phyloP scores from a whole-genome alignment of 106 monocot species.

The Dendrobium nobile region DNA sequence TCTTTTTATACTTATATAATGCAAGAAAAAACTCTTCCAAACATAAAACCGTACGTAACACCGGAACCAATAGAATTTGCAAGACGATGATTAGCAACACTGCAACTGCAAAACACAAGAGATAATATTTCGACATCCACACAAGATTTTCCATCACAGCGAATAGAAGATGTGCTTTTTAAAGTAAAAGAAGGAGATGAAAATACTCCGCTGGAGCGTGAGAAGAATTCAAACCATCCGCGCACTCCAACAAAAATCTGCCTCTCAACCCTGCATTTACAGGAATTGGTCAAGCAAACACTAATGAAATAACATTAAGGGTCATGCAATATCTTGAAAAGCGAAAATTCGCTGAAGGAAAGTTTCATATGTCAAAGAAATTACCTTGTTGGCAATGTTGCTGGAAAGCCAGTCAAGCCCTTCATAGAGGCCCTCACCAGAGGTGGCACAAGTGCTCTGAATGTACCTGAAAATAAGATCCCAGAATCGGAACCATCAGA shows the following conservation, averaged over 20 bases:
- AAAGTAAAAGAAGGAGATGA: background rate
- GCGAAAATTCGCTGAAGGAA: background rate
- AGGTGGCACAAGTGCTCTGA: slow-evolving; percentile 21
- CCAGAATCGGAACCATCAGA: too few species aligned
- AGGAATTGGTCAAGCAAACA: background rate
- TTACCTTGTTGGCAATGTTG: slow-evolving; percentile 26
- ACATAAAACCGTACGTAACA: too few species aligned
- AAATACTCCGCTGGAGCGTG: background rate
- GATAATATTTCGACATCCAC: background rate
- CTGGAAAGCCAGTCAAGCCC: slow-evolving; percentile 23
- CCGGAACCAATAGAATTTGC: too few species aligned
- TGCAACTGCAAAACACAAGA: too few species aligned
- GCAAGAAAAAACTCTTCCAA: too few species aligned
- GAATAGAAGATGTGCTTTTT: background rate
- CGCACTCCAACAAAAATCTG: background rate
- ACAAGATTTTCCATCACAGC: background rate
- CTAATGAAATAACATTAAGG: background rate
- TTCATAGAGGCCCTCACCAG: slow-evolving; percentile 18
- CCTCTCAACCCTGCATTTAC: background rate
- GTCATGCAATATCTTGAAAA: too few species aligned
- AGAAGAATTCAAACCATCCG: background rate
- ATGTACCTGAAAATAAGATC: slow-evolving; percentile 11
- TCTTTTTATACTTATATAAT: too few species aligned
- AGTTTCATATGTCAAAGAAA: background rate
- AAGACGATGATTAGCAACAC: too few species aligned